Base-by-base conservation (phyloP, 2,329 filamentous ascomycete genomes). In the Lecanoromycetidae sp. region DNA sequence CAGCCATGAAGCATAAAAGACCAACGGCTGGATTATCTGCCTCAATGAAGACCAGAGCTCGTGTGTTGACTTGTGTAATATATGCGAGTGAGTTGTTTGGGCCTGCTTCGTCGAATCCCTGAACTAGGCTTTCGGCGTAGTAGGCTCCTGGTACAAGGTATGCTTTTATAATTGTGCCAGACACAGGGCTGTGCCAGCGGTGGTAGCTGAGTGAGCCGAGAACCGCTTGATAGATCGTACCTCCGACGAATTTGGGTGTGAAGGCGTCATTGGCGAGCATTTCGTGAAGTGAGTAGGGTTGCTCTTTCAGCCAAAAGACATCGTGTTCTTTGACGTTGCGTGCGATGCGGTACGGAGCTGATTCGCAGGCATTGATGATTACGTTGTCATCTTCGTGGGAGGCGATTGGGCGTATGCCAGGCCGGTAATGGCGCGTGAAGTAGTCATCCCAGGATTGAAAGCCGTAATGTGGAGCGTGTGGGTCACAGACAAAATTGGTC, bases 151-250 rank as follows among this genome's bases (percentile, higher is more conserved):
- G 71, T 4, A 74, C 59, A 0, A 79, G 67, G 47, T 73, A 78
- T 0, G 74, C 72, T 44, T 76, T 74, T 38, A 68, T 66, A 10
- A 85, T 63, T 4, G 60, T 77, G 0, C 82, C 82, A 3, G 67
- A 71, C 0, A 85, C 72, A n/a, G 82, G 82, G 0, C 75, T 61
- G 62, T 85, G 79, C 82, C 82, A 85, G 23, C 81, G 72, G 61
- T 85, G 82, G 59, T 86, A 85, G 34, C 74, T 79, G 44, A 82
- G 62, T 0, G 79, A 74, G 5, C 72, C 78, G 2, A 85, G 63
- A 57, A 82, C 84, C 0, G 80, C 81, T 57, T 86, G 81, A 60
- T 84, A 85, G 25, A 85, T 66, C 0, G 77, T 83, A 1, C 76
- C 81, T 5, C 75, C 75, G 0, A 67, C 71, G 54, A 84, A 85